Conservation (phyloP, 495 filamentous ascomycete genomes). For the Aspergillus conjunctus region DNA sequence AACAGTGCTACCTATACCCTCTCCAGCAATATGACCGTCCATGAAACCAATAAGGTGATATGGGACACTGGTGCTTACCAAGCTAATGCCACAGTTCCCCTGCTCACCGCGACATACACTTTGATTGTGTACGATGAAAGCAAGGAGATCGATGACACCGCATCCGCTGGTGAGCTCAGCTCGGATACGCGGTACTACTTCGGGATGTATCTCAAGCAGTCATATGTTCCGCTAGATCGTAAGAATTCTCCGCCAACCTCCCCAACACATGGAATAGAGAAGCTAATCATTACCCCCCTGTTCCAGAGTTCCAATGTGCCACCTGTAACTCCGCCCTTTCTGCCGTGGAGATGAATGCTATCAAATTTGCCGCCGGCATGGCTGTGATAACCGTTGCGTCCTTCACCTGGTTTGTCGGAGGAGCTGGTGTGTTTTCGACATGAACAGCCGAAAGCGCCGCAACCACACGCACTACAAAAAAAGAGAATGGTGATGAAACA, state of each 20-base stretch:
- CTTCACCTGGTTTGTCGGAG: conserved; percentile 87
- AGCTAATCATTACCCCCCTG: conserved; percentile 22
- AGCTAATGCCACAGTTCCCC: conserved; percentile 56
- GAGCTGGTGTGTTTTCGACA: conserved; percentile 59
- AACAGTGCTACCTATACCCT: conserved; percentile 69
- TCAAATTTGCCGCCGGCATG: conserved; percentile 78
- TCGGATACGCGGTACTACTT: conserved; percentile 67
- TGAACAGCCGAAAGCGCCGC: neutral
- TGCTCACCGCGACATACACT: conserved; percentile 79
- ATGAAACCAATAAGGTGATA: conserved; percentile 57
- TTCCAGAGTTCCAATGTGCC: conserved; percentile 58
- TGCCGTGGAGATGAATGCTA: conserved; percentile 61
- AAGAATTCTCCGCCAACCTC: conserved; percentile 34
- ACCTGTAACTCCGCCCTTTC: conserved; percentile 75
- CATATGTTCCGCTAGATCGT: conserved; percentile 64
- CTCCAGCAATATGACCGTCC: conserved; percentile 61
- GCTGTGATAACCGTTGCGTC: conserved; percentile 72
- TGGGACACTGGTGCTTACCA: conserved; percentile 85
- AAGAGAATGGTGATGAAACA: neutral
- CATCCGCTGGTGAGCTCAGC: conserved; percentile 72
- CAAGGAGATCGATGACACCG: conserved; percentile 58
- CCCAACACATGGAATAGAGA: neutral
- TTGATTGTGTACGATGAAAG: conserved; percentile 79
- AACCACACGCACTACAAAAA: neutral
- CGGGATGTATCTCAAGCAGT: conserved; percentile 75